Evolutionary conservation across 2,329 filamentous ascomycete genomes (phyloP), one percentile per base, ranked within the genome.

Genomic region (Aspergillus vadensis): DNA sequence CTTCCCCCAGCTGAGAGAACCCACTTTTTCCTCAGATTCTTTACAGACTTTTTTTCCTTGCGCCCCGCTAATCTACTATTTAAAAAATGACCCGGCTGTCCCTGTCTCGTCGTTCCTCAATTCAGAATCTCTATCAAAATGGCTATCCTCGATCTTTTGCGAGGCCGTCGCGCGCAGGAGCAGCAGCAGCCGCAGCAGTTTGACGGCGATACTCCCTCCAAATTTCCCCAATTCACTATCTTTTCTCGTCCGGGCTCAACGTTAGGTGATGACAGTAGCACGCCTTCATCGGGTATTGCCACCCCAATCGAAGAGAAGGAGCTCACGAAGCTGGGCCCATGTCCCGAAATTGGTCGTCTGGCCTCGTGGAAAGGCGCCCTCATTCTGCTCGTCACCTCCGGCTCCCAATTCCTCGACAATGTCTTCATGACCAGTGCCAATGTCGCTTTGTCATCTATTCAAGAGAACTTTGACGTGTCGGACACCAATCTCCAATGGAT

Each of bases 401-500:
- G 77, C 48, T 76, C 77, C 6, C 78, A 80, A 51, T 72, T 79
- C 39, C 72, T 80, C 49, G 77, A 80, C 55, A 80, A 80, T 61
- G 75, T 80, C 15, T 80, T 79, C 62, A 80, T 80, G 76, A 78
- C 76, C 1, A 74, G 74, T 27, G 71, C 77, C 17, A 79, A 79
- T 48, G 77, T 79, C 56, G 75, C 76, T 2, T 60, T 79, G 23
- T 74, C 77, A 0, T 76, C 77, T 1, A 78, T 79, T 8, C 76
- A 79, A 50, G 67, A 73, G 19, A 74, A 76, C 36, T 77, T 77
- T 21, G 62, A 67, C 15, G 73, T 77, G 1, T 67, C 71, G 36
- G 68, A 65, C n/a, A 72, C 67, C 4, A 71, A 77, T 32, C 63
- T 78, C 52, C 76, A 79, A 63, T 79, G 76, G 76, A 72, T 78